A percentile compares a stretch with the other conserved stretches of the same genome.
phyloP scores from a whole-genome alignment of 1,139 yeast genomes.

The Pichia sp. region DNA sequence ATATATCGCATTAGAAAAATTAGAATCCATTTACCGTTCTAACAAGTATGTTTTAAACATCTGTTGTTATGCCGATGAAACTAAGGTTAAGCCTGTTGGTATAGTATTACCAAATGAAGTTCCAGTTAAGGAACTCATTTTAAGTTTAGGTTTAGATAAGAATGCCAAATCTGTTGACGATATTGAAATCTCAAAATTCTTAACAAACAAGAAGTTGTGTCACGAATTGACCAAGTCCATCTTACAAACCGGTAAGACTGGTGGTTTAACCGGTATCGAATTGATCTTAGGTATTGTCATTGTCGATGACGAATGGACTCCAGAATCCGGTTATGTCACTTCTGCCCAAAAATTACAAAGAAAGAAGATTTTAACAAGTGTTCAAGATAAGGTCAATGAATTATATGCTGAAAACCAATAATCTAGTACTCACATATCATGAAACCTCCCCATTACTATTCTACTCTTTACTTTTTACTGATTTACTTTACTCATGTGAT shows the following conservation, averaged over 20 bases:
- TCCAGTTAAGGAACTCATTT: conserved; percentile 59
- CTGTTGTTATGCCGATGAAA: conserved; percentile 91
- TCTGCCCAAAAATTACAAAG: conserved; percentile 97
- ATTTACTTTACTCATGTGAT: too few relatives aligned
- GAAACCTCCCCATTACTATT: too few relatives aligned
- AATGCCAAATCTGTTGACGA: conserved; percentile 36
- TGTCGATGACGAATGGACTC: conserved; percentile 95
- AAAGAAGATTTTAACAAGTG: conserved; percentile 76
- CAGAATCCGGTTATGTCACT: conserved; percentile 90
- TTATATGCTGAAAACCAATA: conserved; percentile 40
- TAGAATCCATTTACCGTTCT: conserved; percentile 85
- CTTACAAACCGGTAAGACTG: conserved; percentile 71
- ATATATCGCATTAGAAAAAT: conserved; percentile 93
- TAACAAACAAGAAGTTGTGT: conserved; percentile 57
- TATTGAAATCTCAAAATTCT: conserved; percentile 47
- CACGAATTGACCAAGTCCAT: conserved; percentile 58
- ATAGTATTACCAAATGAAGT: conserved; percentile 81
- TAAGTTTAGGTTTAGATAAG: conserved; percentile 49
- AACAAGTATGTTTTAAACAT: conserved; percentile 73
- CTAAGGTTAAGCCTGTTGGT: conserved; percentile 87
- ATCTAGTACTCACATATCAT: neutral
- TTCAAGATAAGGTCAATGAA: conserved; percentile 55
- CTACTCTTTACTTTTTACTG: too few relatives aligned
- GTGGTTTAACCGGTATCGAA: conserved; percentile 87
- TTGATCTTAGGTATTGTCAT: conserved; percentile 75